Evolutionary conservation across 75 land plant genomes (phyloP).

Genomic region (Picea glauca): DNA sequence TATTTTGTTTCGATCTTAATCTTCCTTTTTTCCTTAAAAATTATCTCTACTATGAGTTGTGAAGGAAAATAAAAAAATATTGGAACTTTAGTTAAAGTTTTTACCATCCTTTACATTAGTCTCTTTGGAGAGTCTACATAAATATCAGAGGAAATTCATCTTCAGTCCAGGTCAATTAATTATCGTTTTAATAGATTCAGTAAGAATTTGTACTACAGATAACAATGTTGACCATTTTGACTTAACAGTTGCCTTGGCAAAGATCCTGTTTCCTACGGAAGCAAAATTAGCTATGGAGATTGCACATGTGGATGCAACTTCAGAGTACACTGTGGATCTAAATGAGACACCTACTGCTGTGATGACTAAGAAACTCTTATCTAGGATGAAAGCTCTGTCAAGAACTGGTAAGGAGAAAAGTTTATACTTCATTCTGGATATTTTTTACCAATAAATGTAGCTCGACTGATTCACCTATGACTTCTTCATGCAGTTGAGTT

Average conservation of each 20-base stretch:
- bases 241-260: conserved; percentile 77
- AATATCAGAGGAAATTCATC: neutral
- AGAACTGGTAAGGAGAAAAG: conserved; percentile 53
- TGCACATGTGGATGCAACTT: conserved; percentile 72
- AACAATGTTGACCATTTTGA: neutral
- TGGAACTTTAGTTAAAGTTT: neutral
- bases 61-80: neutral
- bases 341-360: conserved; percentile 50
- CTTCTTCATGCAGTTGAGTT: conserved; percentile 14
- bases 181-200: neutral
- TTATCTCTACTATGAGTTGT: neutral
- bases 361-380: conserved; percentile 32
- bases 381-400: conserved; percentile 51
- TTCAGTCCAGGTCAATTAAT: neutral
- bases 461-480: too few relatives aligned
- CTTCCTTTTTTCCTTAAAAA: neutral
- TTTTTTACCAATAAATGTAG: too few relatives aligned
- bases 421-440: neutral
- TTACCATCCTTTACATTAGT: neutral
- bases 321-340: conserved; percentile 58
- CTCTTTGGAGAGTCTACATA: neutral
- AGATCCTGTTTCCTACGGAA: conserved; percentile 69
- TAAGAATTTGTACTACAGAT: neutral
- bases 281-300: conserved; percentile 71
- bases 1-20: neutral